These are phyloP conservation scores for Cornus florida DNA, from an alignment of 148 eudicot genomes.

Conservation along the genomic window DNA sequence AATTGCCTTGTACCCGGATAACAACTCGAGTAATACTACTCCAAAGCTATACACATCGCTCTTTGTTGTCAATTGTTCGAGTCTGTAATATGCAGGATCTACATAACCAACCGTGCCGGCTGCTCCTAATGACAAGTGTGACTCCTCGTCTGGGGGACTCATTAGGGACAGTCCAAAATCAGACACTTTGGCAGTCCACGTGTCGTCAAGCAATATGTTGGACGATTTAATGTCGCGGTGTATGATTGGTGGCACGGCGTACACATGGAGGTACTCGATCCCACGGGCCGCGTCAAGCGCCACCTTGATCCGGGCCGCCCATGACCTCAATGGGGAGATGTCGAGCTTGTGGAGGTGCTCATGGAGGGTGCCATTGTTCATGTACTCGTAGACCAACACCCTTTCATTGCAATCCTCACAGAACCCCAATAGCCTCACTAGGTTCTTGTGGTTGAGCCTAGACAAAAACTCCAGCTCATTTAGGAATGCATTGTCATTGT, in stretches of 20 bases:
- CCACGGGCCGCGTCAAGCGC: conserved; percentile 91
- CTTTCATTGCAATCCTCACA: conserved; percentile 65
- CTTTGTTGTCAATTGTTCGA: conserved; percentile 57
- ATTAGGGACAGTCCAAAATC: conserved; percentile 82
- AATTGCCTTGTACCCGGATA: conserved; percentile 69
- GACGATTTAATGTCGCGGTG: conserved; percentile 94
- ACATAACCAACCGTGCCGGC: conserved; percentile 85
- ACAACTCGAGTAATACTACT: conserved; percentile 59
- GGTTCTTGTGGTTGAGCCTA: conserved; percentile 80
- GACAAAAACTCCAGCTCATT: conserved; percentile 77
- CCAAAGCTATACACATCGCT: conserved; percentile 93
- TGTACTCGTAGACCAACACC: conserved; percentile 71
- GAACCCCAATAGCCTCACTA: conserved; percentile 65
- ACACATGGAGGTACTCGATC: conserved; percentile 81
- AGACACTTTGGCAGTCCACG: conserved; percentile 80
- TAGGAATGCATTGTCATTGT: conserved; percentile 63
- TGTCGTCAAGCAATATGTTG: conserved; percentile 67
- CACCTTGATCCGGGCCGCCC: conserved; percentile 62
- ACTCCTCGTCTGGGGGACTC: conserved; percentile 55
- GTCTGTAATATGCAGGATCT: conserved; percentile 81
- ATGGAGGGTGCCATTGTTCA: conserved; percentile 64
- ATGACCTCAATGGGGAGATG: conserved; percentile 46
- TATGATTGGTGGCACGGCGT: conserved; percentile 69
- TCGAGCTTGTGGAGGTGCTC: conserved; percentile 70
- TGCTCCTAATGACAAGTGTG: conserved; percentile 56